Evolutionary conservation across 306 rosid species (phyloP).

Genomic region (Quercus dentata): DNA sequence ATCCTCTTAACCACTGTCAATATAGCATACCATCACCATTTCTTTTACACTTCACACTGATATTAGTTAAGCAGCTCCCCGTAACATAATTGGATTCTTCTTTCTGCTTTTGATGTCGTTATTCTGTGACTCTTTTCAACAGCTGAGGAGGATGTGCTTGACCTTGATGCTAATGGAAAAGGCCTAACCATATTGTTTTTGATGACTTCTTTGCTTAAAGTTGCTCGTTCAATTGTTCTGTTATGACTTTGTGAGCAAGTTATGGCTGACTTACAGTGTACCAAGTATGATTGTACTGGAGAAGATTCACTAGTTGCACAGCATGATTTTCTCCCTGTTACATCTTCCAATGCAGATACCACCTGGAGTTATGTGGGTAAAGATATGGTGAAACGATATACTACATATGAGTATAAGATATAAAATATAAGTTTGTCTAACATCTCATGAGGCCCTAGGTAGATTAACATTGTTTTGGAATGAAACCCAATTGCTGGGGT

Average conservation of each 20-base stretch:
- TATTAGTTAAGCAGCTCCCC: too few relatives aligned
- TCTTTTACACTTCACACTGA: too few relatives aligned
- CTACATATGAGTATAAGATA: background rate
- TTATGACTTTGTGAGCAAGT: background rate
- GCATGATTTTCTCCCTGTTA: constrained; percentile 11
- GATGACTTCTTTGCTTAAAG: background rate
- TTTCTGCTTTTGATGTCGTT: too few relatives aligned
- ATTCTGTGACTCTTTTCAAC: too few relatives aligned
- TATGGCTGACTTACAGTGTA: constrained; percentile 1
- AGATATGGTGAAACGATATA: constrained; percentile 5
- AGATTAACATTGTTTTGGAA: too few relatives aligned
- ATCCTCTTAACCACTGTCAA: too few relatives aligned
- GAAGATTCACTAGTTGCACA: constrained; percentile 8
- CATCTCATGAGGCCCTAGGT: too few relatives aligned
- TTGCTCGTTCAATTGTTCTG: background rate
- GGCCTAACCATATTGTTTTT: background rate
- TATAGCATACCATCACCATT: too few relatives aligned
- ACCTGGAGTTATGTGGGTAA: constrained; percentile 24
- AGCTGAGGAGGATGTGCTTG: too few relatives aligned
- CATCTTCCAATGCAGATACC: constrained; percentile 25
- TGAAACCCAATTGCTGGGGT: too few relatives aligned
- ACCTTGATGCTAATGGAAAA: too few relatives aligned
- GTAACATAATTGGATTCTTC: too few relatives aligned
- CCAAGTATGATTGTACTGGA: background rate
- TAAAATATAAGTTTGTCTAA: background rate